Evolutionary conservation across 306 rosid genomes (phyloP).

Genomic region (Lathyrus oleraceus): DNA sequence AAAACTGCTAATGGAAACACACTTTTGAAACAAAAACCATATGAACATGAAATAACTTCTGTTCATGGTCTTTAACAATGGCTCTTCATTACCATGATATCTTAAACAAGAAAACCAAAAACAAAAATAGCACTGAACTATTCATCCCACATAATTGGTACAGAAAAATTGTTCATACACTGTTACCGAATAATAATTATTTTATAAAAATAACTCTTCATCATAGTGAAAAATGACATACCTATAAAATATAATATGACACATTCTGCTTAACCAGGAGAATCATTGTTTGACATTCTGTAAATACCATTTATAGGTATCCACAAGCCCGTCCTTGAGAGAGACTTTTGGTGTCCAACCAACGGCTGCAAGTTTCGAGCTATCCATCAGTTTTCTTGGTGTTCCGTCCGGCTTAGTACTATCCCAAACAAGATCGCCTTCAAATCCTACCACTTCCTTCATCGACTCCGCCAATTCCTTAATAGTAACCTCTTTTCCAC

Average conservation of each 20-base stretch:
- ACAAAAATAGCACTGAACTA: slow-evolving; percentile 21
- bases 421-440: slow-evolving; percentile 93
- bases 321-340: slow-evolving; percentile 86
- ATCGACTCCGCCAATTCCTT: slow-evolving; percentile 85
- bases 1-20: slow-evolving; percentile 22
- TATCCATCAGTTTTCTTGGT: slow-evolving; percentile 94
- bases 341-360: slow-evolving; percentile 90
- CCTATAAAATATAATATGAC: slow-evolving; percentile 29
- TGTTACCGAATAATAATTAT: slow-evolving; percentile 24
- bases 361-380: slow-evolving; percentile 69
- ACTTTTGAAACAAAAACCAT: slow-evolving; percentile 7
- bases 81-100: slow-evolving; percentile 23
- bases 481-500: slow-evolving; percentile 88
- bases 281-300: slow-evolving; percentile 66
- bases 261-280: slow-evolving; percentile 37
- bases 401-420: slow-evolving; percentile 89
- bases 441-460: slow-evolving; percentile 90
- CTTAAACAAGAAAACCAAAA: not conserved
- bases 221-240: slow-evolving; percentile 32
- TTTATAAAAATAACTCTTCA: slow-evolving; percentile 27
- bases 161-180: slow-evolving; percentile 34
- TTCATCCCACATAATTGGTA: slow-evolving; percentile 42
- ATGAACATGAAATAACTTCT: slow-evolving; percentile 10
- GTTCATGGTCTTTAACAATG: slow-evolving; percentile 27
- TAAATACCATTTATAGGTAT: slow-evolving; percentile 88